Percentiles rank a stretch among this genome's conserved stretches.
Conservation (phyloP, 1,284 basidiomycete species). For the Papiliotrema terrestris region DNA sequence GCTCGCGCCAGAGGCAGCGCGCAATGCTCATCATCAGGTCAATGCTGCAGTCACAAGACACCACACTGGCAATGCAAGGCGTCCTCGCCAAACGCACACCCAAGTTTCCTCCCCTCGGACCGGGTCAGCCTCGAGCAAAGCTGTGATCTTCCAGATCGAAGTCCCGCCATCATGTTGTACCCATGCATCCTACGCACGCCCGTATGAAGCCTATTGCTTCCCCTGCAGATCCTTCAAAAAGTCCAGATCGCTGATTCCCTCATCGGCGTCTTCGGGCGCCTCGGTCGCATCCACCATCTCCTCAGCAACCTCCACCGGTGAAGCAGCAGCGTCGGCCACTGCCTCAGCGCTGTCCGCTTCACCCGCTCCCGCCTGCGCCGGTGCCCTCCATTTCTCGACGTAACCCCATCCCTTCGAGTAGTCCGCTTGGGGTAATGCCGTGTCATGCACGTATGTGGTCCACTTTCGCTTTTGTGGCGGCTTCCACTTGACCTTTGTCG, state of each 20-base stretch:
- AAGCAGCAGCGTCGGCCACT: no score
- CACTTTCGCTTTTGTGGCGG: conserved; percentile 28
- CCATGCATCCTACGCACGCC: background rate
- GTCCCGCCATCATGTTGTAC: no score
- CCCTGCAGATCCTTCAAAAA: conserved; percentile 15
- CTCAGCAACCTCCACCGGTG: conserved; percentile 4
- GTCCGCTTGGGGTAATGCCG: conserved; percentile 12
- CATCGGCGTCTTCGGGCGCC: conserved; percentile 8
- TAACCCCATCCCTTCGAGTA: conserved; percentile 39
- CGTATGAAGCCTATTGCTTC: background rate
- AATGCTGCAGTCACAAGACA: conserved; percentile 42
- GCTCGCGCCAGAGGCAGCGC: no score
- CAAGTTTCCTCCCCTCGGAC: conserved; percentile 26
- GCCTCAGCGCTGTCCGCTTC: no score
- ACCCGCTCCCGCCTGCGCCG: background rate
- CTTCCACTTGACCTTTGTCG: conserved; percentile 9
- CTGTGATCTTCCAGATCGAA: background rate
- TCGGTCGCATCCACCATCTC: background rate
- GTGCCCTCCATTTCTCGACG: conserved; percentile 37
- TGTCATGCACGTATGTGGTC: conserved; percentile 23
- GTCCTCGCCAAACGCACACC: conserved; percentile 48
- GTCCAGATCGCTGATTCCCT: conserved; percentile 27
- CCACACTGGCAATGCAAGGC: conserved; percentile 49
- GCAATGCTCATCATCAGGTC: conserved; percentile 39
- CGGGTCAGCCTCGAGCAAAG: background rate